These are phyloP conservation scores for Solanum chiquidenum DNA, from an alignment of 257 asterid species.

Conservation along the genomic window DNA sequence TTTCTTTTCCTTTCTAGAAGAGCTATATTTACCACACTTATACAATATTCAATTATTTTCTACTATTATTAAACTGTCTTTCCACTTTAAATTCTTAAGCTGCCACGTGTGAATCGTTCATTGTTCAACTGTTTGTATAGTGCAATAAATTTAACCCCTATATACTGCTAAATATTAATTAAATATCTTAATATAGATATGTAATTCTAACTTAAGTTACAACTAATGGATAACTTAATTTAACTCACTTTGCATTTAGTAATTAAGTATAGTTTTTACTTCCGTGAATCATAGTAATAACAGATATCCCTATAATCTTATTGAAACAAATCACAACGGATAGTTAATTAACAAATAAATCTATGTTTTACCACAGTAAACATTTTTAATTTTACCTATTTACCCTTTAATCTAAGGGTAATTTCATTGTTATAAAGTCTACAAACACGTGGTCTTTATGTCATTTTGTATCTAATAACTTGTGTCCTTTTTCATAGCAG, in stretches of 20 bases:
- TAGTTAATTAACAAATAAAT: neutral
- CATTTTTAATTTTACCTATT: neutral
- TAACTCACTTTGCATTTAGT: neutral
- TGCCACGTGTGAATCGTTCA: neutral
- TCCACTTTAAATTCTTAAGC: neutral
- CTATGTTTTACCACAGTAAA: neutral
- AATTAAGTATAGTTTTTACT: neutral
- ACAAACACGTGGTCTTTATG: neutral
- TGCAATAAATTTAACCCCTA: neutral
- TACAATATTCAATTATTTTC: neutral
- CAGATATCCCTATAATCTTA: neutral
- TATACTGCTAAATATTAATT: neutral
- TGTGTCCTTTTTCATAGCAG: neutral
- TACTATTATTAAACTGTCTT: neutral
- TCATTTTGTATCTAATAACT: neutral
- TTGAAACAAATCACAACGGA: neutral
- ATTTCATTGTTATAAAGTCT: neutral
- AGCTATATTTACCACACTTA: neutral
- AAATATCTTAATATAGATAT: neutral
- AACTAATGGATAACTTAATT: neutral
- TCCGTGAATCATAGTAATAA: neutral
- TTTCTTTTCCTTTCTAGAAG: neutral
- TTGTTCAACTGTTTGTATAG: neutral
- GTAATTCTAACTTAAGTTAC: neutral
- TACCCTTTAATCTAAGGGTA: neutral